Evolutionary conservation across 139 green algal species (phyloP), one percentile per base, ranked within the genome.

Genomic region (Yamagishiella unicocca): DNA sequence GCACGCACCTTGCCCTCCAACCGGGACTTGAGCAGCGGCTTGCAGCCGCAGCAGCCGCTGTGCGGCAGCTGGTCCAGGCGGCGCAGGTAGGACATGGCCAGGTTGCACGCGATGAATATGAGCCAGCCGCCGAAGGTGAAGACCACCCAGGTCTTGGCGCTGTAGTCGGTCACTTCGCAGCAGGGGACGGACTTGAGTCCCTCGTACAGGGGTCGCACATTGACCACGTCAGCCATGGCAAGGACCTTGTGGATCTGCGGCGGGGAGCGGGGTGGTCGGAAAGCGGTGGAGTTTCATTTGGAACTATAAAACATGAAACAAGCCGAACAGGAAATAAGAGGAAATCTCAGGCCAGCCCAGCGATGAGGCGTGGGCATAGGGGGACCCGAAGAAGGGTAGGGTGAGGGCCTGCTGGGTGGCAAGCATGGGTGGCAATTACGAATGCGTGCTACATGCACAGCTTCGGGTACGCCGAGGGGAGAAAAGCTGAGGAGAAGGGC

Each of bases 71-170:
- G 40, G 61, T 85, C 78, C 78, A 85, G 40, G 2, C 40, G 38
- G 27, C 25, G 17, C 38, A 85, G 78, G 58, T 64, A 62, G 61
- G 22, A 37, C 40, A 85, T 64, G 61, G 61, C 40, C 21, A 85
- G 21, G 27, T 8, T 40, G 38, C 8, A 50, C 0, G 61, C 29
- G 12, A 81, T 14, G 33, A 67, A 58, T 24, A 87, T 19, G 31
- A 87, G 50, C 82, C 82, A 87, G 68, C 82, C 82, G 50, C 66
- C 45, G 43, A 87, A 81, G 27, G 82, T 87, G 50, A 79, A 38
- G 1, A 72, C 31, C 27, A 42, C 37, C 82, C 82, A 87, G 1
- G 17, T 37, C 35, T 61, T 46, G 24, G 4, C 40, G 21, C 31
- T 25, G n/a, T 55, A 33, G 24, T 24, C 50, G 17, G 82, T 61